Evolutionary conservation across 2,329 filamentous ascomycete species (phyloP).

Genomic region (Nothophaeocryptopus gaeumannii): DNA sequence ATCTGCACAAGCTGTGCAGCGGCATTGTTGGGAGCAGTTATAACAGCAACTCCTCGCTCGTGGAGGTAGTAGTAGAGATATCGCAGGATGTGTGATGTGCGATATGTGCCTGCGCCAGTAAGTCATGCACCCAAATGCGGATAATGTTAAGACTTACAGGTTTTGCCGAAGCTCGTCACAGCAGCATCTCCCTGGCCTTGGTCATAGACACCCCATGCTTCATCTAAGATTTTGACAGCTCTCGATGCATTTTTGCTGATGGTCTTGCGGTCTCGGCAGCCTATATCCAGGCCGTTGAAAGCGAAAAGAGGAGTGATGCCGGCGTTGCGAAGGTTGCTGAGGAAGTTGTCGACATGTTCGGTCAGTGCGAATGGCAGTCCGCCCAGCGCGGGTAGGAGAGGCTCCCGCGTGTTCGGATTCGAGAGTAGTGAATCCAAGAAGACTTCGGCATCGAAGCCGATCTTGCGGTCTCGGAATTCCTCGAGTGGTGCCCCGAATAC

Average conservation of each 20-base stretch:
- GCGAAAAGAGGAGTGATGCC: constrained; percentile 80
- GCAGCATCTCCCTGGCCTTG: constrained; percentile 74
- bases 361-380: constrained; percentile 77
- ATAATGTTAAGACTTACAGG: constrained; percentile 53
- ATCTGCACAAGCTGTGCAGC: constrained; percentile 80
- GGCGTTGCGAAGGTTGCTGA: constrained; percentile 65
- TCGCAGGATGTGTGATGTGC: constrained; percentile 69
- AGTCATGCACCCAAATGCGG: neutral
- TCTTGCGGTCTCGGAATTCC: constrained; percentile 32
- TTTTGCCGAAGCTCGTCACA: constrained; percentile 81
- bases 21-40: constrained; percentile 83
- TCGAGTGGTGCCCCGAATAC: constrained; percentile 8
- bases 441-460: constrained; percentile 63
- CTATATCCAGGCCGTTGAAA: constrained; percentile 75
- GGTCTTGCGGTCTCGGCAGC: constrained; percentile 27
- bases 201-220: constrained; percentile 86
- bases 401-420: constrained; percentile 70
- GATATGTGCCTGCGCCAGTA: constrained; percentile 61
- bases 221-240: constrained; percentile 30
- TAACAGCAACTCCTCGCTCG: constrained; percentile 67
- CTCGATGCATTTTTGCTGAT: constrained; percentile 26
- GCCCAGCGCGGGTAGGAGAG: constrained; percentile 83
- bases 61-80: constrained; percentile 73
- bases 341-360: constrained; percentile 69
- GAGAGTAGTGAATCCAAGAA: constrained; percentile 79